A percentile compares a stretch with the other conserved stretches of the same genome.
These are phyloP conservation scores for Zoysia pacifica DNA, from an alignment of 176 grass and related monocot genomes.

Conservation along the genomic window DNA sequence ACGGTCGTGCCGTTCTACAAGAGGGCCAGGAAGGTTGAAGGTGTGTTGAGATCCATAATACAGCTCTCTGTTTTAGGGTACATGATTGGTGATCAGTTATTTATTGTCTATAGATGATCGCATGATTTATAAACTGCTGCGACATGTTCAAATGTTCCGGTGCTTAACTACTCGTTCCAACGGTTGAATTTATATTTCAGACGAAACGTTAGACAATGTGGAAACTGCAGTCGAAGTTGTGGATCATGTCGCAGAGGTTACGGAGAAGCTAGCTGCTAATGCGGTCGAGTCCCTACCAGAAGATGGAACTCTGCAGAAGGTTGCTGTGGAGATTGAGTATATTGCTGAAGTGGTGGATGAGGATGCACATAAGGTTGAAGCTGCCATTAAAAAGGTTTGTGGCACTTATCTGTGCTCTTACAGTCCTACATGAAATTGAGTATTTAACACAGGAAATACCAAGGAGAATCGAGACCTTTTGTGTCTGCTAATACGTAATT, in stretches of 20 bases:
- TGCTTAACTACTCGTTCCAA: neutral
- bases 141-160: neutral
- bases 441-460: neutral
- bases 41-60: conserved; percentile 24
- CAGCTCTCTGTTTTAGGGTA: neutral
- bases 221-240: conserved; percentile 58
- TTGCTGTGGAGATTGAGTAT: conserved; percentile 53
- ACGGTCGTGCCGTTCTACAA: conserved; percentile 61
- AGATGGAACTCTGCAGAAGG: conserved; percentile 46
- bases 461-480: neutral
- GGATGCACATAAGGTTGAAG: conserved; percentile 72
- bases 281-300: conserved; percentile 50
- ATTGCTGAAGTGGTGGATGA: conserved; percentile 72
- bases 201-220: conserved; percentile 45
- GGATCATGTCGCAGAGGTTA: conserved; percentile 64
- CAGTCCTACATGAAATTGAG: neutral
- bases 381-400: conserved; percentile 68
- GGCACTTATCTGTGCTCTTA: neutral
- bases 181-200: conserved; percentile 43
- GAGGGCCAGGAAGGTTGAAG: conserved; percentile 49
- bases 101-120: neutral
- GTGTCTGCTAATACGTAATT: neutral
- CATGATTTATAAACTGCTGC: neutral
- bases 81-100: neutral
- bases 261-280: conserved; percentile 62